phyloP scores from a whole-genome alignment of 2,329 filamentous ascomycete species.

The Exophiala alcalophila region DNA sequence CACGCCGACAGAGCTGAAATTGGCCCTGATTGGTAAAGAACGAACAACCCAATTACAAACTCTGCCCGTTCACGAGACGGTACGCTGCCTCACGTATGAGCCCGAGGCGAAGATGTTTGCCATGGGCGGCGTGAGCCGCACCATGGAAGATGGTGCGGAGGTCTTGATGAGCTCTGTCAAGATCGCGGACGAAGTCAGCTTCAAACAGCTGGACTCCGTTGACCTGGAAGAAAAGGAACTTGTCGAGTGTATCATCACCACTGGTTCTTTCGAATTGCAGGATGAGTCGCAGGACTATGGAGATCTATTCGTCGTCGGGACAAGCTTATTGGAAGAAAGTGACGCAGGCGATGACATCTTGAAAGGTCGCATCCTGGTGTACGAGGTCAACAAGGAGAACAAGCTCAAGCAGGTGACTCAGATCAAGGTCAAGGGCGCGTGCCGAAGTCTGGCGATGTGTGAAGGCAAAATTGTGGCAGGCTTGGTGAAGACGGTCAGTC shows the following conservation, averaged over 20 bases:
- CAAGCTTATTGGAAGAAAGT: slow-evolving; percentile 66
- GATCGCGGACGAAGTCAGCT: slow-evolving; percentile 85
- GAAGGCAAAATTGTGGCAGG: slow-evolving; percentile 78
- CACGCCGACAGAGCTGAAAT: slow-evolving; percentile 70
- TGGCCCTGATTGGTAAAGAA: slow-evolving; percentile 78
- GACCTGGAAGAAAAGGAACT: slow-evolving; percentile 67
- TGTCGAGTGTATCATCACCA: slow-evolving; percentile 78
- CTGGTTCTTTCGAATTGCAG: slow-evolving; percentile 54
- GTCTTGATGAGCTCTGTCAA: slow-evolving; percentile 75
- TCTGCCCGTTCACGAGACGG: slow-evolving; percentile 73
- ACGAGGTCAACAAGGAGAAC: slow-evolving; percentile 71
- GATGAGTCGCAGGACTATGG: slow-evolving; percentile 58
- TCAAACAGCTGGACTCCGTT: slow-evolving; percentile 72
- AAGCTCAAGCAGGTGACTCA: slow-evolving; percentile 70
- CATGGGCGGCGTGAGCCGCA: slow-evolving; percentile 77
- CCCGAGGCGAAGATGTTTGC: slow-evolving; percentile 75
- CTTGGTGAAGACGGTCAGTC: slow-evolving; percentile 78
- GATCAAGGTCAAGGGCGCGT: slow-evolving; percentile 71
- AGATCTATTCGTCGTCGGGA: slow-evolving; percentile 81
- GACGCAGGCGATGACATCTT: slow-evolving; percentile 54
- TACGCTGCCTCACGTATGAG: slow-evolving; percentile 84
- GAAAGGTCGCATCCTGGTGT: slow-evolving; percentile 74
- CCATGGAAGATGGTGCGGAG: slow-evolving; percentile 69
- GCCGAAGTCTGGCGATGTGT: slow-evolving; percentile 72
- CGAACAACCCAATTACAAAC: slow-evolving; percentile 84